phyloP scores from a whole-genome alignment of 441 rosid genomes.

The Populus hybrid region DNA sequence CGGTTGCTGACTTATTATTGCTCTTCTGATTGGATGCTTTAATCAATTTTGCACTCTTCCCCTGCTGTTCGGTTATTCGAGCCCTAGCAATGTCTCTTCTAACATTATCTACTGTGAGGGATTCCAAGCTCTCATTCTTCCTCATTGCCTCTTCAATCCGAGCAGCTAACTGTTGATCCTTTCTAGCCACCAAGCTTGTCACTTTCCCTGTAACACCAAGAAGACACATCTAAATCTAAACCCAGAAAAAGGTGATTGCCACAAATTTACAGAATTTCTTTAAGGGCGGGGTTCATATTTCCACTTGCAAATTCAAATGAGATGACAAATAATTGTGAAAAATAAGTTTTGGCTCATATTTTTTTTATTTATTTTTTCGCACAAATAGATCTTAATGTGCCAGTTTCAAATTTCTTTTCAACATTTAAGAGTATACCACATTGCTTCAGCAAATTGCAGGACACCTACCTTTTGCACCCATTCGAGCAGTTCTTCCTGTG shows the following conservation, averaged over 20 bases:
- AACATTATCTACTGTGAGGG: conserved; percentile 59
- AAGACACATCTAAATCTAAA: not conserved
- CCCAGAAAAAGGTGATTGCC: not conserved
- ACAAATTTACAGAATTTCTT: conserved; percentile 1
- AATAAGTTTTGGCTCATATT: not conserved
- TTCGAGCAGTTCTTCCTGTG: conserved; percentile 90
- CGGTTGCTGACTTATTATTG: conserved; percentile 29
- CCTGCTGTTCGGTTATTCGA: conserved; percentile 58
- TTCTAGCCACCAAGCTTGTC: conserved; percentile 78
- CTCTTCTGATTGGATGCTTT: conserved; percentile 44
- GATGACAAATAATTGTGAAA: not conserved
- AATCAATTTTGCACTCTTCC: conserved; percentile 41
- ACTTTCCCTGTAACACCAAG: conserved; percentile 61
- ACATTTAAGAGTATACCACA: not conserved
- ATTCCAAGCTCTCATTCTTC: conserved; percentile 86
- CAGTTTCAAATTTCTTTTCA: not conserved
- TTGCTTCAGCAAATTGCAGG: not conserved
- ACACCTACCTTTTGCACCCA: conserved; percentile 89
- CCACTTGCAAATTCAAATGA: not conserved
- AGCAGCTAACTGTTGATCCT: conserved; percentile 53
- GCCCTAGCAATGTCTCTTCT: conserved; percentile 65
- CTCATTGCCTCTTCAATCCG: conserved; percentile 78
- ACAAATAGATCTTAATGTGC: not conserved
- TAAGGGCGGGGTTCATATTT: not conserved
- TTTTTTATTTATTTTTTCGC: not conserved